Conservation (phyloP, 2,329 filamentous ascomycete genomes). For the Sphaerulina musiva region DNA sequence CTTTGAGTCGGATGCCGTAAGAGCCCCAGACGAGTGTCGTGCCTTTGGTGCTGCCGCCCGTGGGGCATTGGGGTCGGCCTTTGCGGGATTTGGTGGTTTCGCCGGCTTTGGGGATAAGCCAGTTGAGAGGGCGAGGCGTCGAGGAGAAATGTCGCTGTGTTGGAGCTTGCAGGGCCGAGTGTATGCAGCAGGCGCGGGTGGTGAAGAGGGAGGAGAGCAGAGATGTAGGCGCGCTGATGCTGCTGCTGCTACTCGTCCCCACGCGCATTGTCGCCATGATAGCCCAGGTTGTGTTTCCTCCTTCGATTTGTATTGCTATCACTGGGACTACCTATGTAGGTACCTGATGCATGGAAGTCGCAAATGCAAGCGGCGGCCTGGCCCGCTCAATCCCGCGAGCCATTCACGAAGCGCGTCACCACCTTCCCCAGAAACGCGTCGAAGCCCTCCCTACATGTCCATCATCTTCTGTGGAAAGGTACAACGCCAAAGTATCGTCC, state of each 20-base stretch:
- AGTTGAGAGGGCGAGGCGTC: constrained; percentile 48
- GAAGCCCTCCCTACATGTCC: too few species aligned
- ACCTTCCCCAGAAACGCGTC: too few species aligned
- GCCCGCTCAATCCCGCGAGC: too few species aligned
- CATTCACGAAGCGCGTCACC: too few species aligned
- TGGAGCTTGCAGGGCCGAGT: constrained; percentile 21
- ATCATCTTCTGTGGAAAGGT: too few species aligned
- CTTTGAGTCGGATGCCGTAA: constrained; percentile 86
- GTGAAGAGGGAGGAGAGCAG: constrained; percentile 25
- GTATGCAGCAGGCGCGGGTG: constrained; percentile 27
- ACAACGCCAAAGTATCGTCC: background rate
- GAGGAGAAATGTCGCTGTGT: constrained; percentile 26
- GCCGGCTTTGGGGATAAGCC: constrained; percentile 74
- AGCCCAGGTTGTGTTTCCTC: background rate
- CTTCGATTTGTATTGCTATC: background rate
- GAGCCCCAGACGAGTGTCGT: constrained; percentile 96
- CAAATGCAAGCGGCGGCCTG: too few species aligned
- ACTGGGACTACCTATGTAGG: too few species aligned
- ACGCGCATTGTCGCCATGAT: constrained; percentile 7
- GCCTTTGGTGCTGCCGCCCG: constrained; percentile 82
- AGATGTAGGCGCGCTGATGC: constrained; percentile 10
- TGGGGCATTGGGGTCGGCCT: constrained; percentile 78
- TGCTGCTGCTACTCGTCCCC: background rate
- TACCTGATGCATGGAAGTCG: too few species aligned
- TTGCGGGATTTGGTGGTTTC: constrained; percentile 85